Base-by-base conservation (phyloP, 768 basidiomycete genomes). In the Naganishia vaughanmartiniae region DNA sequence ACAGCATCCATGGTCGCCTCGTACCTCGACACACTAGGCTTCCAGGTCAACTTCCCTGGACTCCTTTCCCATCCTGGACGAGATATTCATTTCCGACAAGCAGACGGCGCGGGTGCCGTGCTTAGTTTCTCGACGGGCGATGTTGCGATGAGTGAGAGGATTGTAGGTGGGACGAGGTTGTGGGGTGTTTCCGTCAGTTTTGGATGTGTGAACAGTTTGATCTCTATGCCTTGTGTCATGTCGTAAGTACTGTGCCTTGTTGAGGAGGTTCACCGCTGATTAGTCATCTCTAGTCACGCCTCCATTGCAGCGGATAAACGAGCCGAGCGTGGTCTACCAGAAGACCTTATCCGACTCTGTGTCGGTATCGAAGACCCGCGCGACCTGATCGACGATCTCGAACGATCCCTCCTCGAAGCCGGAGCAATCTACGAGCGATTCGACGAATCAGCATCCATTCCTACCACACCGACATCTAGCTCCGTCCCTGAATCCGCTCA, bases 221-320 rank as follows among this genome's bases (percentile, higher is more conserved):
- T 98, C 83, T 93, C 91, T 73, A 97, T 99, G 95, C 96, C 96
- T 45, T 98, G 96, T 80, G 88, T 92, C 76, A 98, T 99, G 96
- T 96, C 93, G 95, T 98, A 82, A 83, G 94, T 90, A 30, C 33
- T 31, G 26, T 24, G 30, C 30, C 26, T 15, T 33, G 2, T 24
- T 46, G 17, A 36, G 1, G 28, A 39, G 5, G 67, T 15, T 28
- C 73, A 10, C 17, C 71, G 39, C 45, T 21, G 56, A 66, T 53
- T 11, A 11, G 12, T 53, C 21, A 14, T 33, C 19, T 17, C 0
- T 74, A 95, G 95, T 21, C 96, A 99, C 80, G 93, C 96, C 28
- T 98, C 96, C 46, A 99, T 99, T 74, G 94, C 97, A 77, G 88
- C 96, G 28, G 90, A 91, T 10, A 88, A 88, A n/a, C 89, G 96